These are phyloP conservation scores for Phytopythium ostracodes DNA, from an alignment of 352 stramenopile genomes.

Conservation along the genomic window DNA sequence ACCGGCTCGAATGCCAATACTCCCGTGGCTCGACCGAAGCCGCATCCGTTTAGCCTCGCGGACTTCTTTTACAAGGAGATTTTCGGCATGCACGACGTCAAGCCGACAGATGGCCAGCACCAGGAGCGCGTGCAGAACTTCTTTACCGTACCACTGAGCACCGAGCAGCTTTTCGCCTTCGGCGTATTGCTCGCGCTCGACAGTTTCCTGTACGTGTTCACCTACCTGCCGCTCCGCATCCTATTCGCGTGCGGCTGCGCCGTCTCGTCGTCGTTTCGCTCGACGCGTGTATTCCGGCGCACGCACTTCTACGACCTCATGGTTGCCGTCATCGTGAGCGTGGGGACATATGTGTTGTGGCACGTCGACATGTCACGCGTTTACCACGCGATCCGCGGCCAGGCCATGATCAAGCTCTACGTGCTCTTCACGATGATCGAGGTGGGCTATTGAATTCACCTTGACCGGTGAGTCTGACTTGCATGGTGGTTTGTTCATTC, in stretches of 20 bases:
- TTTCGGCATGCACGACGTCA: constrained; percentile 80
- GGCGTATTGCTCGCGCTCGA: constrained; percentile 94
- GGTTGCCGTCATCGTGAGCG: constrained; percentile 78
- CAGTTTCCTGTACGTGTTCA: constrained; percentile 97
- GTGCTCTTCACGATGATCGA: constrained; percentile 98
- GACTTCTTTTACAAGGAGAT: constrained; percentile 87
- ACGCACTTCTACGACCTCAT: constrained; percentile 92
- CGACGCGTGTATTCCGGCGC: constrained; percentile 64
- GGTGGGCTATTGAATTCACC: constrained; percentile 9
- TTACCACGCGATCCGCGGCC: constrained; percentile 98
- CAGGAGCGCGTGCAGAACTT: constrained; percentile 84
- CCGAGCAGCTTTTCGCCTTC: constrained; percentile 89
- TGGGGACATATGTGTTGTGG: constrained; percentile 71
- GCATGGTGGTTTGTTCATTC: too few relatives aligned
- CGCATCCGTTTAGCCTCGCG: constrained; percentile 52
- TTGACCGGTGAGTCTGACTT: not conserved
- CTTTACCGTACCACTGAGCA: constrained; percentile 66
- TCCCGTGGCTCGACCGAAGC: constrained; percentile 14
- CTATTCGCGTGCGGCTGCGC: constrained; percentile 72
- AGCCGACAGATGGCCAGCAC: constrained; percentile 64
- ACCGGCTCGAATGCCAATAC: constrained; percentile 2
- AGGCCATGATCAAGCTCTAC: constrained; percentile 99
- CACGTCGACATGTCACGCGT: constrained; percentile 95
- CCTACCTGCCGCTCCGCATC: constrained; percentile 93
- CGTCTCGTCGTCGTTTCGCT: constrained; percentile 69